Evolutionary conservation across 257 asterid species (phyloP), one percentile per base, ranked within the genome.

Genomic region (Solanum peruvianum): DNA sequence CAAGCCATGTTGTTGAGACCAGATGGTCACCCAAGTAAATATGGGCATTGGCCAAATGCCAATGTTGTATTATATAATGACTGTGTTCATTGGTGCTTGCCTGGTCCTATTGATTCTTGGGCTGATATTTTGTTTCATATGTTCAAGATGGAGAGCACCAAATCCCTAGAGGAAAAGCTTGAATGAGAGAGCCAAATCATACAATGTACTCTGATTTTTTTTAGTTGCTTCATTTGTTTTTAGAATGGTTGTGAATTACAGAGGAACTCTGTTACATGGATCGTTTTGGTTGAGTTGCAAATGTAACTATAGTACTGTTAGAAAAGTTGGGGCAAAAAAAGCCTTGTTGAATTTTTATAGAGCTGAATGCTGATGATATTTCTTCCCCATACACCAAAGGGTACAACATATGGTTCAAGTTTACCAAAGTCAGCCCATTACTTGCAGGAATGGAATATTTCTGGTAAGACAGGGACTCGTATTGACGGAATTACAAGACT

Each of bases 31-130:
- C 93, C 93, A 2, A 86, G 91, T 64, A 88, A 70, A 86, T 91
- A 87, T 47, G 91, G 91, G 12, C 91, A 88, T 44, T 71, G 67
- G 86, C 88, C 88, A 11, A 42, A 80, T 11, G 92, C 67, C 7
- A 90, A 90, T 62, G 89, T 87, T 71, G 86, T 91, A 7, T 44
- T 88, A 87, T 62, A 86, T 41, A 91, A 90, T 85, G 93, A 91
- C 15, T 91, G 93, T 77, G 90, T 88, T 6, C 90, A 90, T n/a
- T 91, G 93, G 93, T 91, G 93, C 86, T 90, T 91, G 86, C 92
- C 93, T 3, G 92, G 92, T n/a, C 93, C 93, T 29, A 88, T 91
- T 20, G 93, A 91, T 86, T 87, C 92, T 2, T 91, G 93, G 93
- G 88, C 90, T n/a, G 93, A 88, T 88, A 87, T 91, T 56, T 85